Base-by-base conservation (phyloP, 495 filamentous ascomycete genomes). In the Penicillium taxi region DNA sequence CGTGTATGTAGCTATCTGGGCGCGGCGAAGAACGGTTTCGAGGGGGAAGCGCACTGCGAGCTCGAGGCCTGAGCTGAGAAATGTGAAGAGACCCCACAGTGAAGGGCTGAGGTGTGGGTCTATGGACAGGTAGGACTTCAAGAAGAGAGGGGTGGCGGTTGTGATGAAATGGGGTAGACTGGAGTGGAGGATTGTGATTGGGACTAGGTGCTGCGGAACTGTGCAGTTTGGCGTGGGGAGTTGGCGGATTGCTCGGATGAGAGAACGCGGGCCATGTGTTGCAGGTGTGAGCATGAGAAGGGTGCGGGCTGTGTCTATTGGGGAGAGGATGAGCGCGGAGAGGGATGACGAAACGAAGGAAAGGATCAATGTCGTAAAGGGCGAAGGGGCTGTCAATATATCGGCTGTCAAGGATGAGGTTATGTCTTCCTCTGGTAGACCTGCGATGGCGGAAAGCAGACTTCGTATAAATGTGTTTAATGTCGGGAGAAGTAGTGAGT, bases 241-340 rank as follows among this genome's bases (percentile, higher is more conserved):
- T 9, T 75, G 65, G 30, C 81, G 80, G 29, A 94, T 72, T 26
- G 79, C 78, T 5, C 81, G 74, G 22, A 91, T 64, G 5, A 89
- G 77, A 5, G 82, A 82, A 33, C 85, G 77, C 5, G 86, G 78
- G 12, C 70, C 74, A 27, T 79, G 77, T 14, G 76, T 78, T 9
- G 78, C 80, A 4, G 88, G 80, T 0, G 86, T 94, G 27, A 94
- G 68, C 45, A 94, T 82, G 18, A 96, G 68, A 42, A 85, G 76
- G 27, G 90, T 96, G 33, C 93, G 81, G 13, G 94, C 77, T 15
- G 91, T 79, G 49, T 98, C 91, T 31, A 98, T 70, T 0, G 91
- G 93, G 3, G 86, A 71, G 4, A 98, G 75, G 11, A 90, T 64
- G 6, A 94, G 53, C 6, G 84, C 84, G 0, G 91, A 80, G 9